Percentiles rank a stretch among this genome's conserved stretches.
phyloP scores from a whole-genome alignment of 352 stramenopile species.

The Pythium insidiosum region DNA sequence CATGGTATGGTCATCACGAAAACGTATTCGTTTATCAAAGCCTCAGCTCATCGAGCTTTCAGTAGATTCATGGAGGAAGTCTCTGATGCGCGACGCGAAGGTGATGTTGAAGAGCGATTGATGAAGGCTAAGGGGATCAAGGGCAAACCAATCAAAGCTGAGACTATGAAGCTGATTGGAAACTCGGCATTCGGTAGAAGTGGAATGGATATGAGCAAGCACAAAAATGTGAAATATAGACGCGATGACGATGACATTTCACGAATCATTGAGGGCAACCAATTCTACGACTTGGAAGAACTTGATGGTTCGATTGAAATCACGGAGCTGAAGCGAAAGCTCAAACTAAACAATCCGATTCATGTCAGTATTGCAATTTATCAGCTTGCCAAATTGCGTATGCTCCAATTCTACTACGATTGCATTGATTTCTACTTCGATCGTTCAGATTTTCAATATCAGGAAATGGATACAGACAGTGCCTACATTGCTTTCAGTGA shows the following conservation, averaged over 20 bases:
- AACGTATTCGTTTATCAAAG: constrained; percentile 22
- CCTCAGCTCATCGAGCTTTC: constrained; percentile 9
- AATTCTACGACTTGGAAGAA: constrained; percentile 8
- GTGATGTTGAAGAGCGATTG: constrained; percentile 21
- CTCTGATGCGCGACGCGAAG: constrained; percentile 14
- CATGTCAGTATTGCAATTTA: constrained; percentile 16
- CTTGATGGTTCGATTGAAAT: constrained; percentile 8
- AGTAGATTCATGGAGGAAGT: constrained; percentile 13
- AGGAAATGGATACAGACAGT: constrained; percentile 15
- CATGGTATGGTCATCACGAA: constrained; percentile 22
- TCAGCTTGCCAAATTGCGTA: constrained; percentile 13
- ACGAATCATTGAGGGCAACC: background rate
- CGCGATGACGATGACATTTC: background rate
- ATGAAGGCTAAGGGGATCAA: no score
- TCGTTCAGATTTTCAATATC: constrained; percentile 11
- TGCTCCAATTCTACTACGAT: constrained; percentile 18
- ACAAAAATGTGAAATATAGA: constrained; percentile 12
- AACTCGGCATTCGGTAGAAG: constrained; percentile 9
- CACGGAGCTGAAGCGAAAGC: constrained; percentile 4
- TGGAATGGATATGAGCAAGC: constrained; percentile 15
- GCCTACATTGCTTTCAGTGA: constrained; percentile 13
- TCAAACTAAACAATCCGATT: constrained; percentile 14
- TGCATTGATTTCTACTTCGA: constrained; percentile 16
- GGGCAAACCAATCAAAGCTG: constrained; percentile 8
- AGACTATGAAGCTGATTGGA: constrained; percentile 14